These are phyloP conservation scores for Udeniomyces megalosporus DNA, from an alignment of 768 basidiomycete species.

Conservation along the genomic window DNA sequence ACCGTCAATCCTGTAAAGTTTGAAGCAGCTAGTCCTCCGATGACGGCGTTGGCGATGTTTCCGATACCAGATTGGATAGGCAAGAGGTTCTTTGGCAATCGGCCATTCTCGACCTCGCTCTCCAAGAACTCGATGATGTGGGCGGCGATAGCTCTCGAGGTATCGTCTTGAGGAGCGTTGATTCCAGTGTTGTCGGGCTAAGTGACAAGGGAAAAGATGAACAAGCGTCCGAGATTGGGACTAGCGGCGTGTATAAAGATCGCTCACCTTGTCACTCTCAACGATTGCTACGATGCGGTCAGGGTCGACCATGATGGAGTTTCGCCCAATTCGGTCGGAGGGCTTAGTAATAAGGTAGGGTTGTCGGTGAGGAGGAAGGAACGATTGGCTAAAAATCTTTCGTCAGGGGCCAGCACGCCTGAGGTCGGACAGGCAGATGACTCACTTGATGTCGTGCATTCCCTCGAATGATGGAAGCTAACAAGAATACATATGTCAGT, in stretches of 20 bases:
- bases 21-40: constrained; percentile 3
- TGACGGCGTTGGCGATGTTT: constrained; percentile 22
- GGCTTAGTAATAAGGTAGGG: constrained; percentile 23
- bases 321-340: constrained; percentile 21
- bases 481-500: no score
- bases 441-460: constrained; percentile 23
- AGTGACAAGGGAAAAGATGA: no score
- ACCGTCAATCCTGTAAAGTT: constrained; percentile 19
- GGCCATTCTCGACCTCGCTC: constrained; percentile 21
- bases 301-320: constrained; percentile 22
- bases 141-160: constrained; percentile 18
- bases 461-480: constrained; percentile 22
- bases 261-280: constrained; percentile 20
- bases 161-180: constrained; percentile 21
- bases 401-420: neutral
- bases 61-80: constrained; percentile 26
- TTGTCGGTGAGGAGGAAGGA: constrained; percentile 22
- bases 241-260: no score
- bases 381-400: constrained; percentile 10
- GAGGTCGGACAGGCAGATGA: neutral
- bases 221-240: no score
- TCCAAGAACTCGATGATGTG: constrained; percentile 24
- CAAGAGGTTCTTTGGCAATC: constrained; percentile 21
- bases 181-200: constrained; percentile 22
- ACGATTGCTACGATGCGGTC: constrained; percentile 23